These are phyloP conservation scores for Licmophora abbreviata DNA, from an alignment of 108 stramenopile genomes.

Conservation along the genomic window DNA sequence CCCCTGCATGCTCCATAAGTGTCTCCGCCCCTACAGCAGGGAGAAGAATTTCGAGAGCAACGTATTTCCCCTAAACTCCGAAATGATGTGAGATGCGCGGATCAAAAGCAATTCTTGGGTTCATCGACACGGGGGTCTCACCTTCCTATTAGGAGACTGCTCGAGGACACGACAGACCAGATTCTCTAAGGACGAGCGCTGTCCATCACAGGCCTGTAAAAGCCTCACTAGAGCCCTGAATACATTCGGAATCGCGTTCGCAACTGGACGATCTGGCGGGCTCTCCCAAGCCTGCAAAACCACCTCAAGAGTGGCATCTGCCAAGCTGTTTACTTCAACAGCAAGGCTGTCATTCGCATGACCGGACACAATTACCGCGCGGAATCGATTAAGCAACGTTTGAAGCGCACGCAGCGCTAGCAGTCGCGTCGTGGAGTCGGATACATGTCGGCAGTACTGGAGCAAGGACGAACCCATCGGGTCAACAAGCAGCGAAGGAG, in stretches of 20 bases:
- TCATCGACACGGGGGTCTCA: too few species aligned
- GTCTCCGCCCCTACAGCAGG: slow-evolving; percentile 19
- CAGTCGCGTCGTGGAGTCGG: slow-evolving; percentile 41
- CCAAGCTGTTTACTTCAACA: slow-evolving; percentile 3
- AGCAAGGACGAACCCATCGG: slow-evolving; percentile 9
- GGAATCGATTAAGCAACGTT: slow-evolving; percentile 28
- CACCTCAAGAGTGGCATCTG: slow-evolving; percentile 31
- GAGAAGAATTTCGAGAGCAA: slow-evolving; percentile 50
- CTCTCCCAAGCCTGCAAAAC: slow-evolving; percentile 47
- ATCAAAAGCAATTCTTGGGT: too few species aligned
- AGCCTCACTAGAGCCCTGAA: slow-evolving; percentile 36
- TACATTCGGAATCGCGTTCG: slow-evolving; percentile 34
- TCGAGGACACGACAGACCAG: slow-evolving; percentile 24
- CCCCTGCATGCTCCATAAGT: slow-evolving; percentile 6
- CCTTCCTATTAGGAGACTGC: slow-evolving; percentile 43
- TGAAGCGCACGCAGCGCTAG: slow-evolving; percentile 40
- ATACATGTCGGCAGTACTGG: slow-evolving; percentile 8
- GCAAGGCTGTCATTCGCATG: not conserved
- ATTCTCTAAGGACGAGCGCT: slow-evolving; percentile 7
- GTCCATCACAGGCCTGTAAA: too few species aligned
- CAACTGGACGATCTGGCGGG: slow-evolving; percentile 41
- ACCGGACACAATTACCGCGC: not conserved
- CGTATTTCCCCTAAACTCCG: slow-evolving; percentile 56
- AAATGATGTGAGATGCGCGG: too few species aligned
- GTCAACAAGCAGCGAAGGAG: slow-evolving; percentile 1